phyloP scores from a whole-genome alignment of 2,329 filamentous ascomycete species.

The Xylariaceae sp. region DNA sequence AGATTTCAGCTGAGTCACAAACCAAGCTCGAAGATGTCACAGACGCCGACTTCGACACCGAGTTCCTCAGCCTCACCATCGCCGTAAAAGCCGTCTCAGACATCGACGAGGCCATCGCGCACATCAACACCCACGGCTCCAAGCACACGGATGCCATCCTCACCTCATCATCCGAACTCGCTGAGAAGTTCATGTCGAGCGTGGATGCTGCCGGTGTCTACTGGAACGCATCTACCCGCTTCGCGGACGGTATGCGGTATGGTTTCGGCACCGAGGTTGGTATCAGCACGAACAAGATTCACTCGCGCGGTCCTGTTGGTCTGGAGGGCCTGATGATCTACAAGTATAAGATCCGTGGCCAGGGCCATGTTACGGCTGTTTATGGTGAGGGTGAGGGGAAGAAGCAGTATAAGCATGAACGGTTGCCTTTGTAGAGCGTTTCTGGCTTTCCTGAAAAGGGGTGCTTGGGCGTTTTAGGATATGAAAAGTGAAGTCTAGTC shows the following conservation, averaged over 20 bases:
- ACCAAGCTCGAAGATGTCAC: constrained; percentile 58
- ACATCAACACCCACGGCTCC: constrained; percentile 89
- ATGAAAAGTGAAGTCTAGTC: neutral
- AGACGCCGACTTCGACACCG: constrained; percentile 74
- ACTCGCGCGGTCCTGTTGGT: constrained; percentile 86
- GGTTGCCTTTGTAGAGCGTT: constrained; percentile 28
- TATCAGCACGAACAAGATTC: constrained; percentile 98
- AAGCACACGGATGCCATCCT: constrained; percentile 93
- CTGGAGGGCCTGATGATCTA: constrained; percentile 95
- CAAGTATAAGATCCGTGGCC: constrained; percentile 85
- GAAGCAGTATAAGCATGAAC: constrained; percentile 56
- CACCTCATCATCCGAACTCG: constrained; percentile 60
- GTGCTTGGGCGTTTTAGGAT: neutral
- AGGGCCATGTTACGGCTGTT: constrained; percentile 72
- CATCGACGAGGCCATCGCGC: constrained; percentile 67
- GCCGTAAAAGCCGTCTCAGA: constrained; percentile 73
- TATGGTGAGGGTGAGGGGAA: constrained; percentile 64
- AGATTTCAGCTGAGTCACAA: constrained; percentile 37
- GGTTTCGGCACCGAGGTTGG: constrained; percentile 98
- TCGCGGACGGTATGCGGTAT: constrained; percentile 94
- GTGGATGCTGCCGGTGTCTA: constrained; percentile 91
- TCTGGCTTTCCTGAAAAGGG: neutral
- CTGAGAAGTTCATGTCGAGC: constrained; percentile 75
- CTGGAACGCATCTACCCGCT: constrained; percentile 93
- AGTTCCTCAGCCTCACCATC: constrained; percentile 80